These are phyloP conservation scores for Nannizzia gypsea DNA, from an alignment of 2,329 filamentous ascomycete species.

Conservation along the genomic window DNA sequence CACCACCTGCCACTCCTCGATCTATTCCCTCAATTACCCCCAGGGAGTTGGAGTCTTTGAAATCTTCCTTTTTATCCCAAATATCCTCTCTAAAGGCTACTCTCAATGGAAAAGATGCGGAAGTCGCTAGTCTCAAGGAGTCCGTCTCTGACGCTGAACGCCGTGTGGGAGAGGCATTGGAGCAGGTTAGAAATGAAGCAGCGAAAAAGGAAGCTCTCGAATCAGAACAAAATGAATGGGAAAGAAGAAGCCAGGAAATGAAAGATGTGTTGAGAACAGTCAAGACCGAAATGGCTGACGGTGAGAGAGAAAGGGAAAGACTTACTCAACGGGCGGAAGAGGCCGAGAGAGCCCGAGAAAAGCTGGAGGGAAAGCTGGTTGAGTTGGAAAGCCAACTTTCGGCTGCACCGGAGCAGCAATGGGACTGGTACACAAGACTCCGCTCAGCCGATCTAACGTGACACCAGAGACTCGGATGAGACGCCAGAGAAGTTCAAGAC, in stretches of 20 bases:
- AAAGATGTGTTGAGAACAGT: slow-evolving; percentile 68
- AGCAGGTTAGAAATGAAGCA: slow-evolving; percentile 69
- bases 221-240: slow-evolving; percentile 70
- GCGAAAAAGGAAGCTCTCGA: slow-evolving; percentile 57
- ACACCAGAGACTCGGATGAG: slow-evolving; percentile 33
- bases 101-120: slow-evolving; percentile 82
- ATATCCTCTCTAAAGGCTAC: slow-evolving; percentile 91
- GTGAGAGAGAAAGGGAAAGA: slow-evolving; percentile 70
- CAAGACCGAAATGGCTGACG: slow-evolving; percentile 65
- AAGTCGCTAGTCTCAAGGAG: slow-evolving; percentile 74
- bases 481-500: slow-evolving; percentile 60
- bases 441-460: slow-evolving; percentile 23
- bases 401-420: slow-evolving; percentile 29
- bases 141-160: slow-evolving; percentile 85
- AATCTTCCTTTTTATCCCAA: slow-evolving; percentile 80
- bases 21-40: slow-evolving; percentile 85
- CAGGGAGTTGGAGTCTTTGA: slow-evolving; percentile 81
- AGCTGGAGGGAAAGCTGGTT: slow-evolving; percentile 35
- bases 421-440: slow-evolving; percentile 16
- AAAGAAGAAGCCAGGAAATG: slow-evolving; percentile 74
- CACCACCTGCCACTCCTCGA: slow-evolving; percentile 82
- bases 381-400: slow-evolving; percentile 37
- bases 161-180: slow-evolving; percentile 73
- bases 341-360: slow-evolving; percentile 48
- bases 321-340: slow-evolving; percentile 65